phyloP scores from a whole-genome alignment of 768 basidiomycete species.

The Boletus rubescentipes region DNA sequence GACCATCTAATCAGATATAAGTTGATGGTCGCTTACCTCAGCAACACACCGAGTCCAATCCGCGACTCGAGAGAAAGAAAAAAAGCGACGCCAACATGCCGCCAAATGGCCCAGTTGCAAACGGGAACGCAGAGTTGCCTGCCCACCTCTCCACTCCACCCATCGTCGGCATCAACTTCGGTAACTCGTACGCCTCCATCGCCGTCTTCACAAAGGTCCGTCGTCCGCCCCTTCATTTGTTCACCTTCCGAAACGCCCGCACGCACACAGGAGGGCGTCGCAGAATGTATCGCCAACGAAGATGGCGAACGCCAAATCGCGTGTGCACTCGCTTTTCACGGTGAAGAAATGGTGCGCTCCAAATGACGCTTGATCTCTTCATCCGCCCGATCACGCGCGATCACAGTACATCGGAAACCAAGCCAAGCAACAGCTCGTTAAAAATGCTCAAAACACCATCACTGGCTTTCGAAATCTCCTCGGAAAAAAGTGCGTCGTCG shows the following conservation, averaged over 20 bases:
- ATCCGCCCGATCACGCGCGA: conserved; percentile 3
- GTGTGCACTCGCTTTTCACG: conserved; percentile 86
- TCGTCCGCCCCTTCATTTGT: neutral
- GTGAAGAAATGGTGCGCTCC: conserved; percentile 82
- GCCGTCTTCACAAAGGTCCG: conserved; percentile 91
- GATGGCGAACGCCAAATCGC: conserved; percentile 99
- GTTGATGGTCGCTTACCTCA: neutral
- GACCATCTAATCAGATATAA: neutral
- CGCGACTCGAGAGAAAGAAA: neutral
- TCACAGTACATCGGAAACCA: conserved; percentile 92
- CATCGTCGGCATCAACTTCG: conserved; percentile 94
- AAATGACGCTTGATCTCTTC: neutral
- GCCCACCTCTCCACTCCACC: conserved; percentile 43
- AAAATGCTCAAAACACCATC: conserved; percentile 93
- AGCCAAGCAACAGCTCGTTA: conserved; percentile 91
- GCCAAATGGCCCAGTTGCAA: conserved; percentile 42
- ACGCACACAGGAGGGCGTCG: conserved; percentile 70
- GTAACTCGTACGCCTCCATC: conserved; percentile 92
- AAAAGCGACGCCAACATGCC: conserved; percentile 33
- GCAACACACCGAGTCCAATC: neutral
- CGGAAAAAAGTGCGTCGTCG: conserved; percentile 79
- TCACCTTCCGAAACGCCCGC: neutral
- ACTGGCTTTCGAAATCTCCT: conserved; percentile 92
- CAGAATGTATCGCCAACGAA: conserved; percentile 97
- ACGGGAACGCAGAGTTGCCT: conserved; percentile 50